Evolutionary conservation across 2,329 filamentous ascomycete genomes (phyloP).

Genomic region (Hypoxylon sp.): DNA sequence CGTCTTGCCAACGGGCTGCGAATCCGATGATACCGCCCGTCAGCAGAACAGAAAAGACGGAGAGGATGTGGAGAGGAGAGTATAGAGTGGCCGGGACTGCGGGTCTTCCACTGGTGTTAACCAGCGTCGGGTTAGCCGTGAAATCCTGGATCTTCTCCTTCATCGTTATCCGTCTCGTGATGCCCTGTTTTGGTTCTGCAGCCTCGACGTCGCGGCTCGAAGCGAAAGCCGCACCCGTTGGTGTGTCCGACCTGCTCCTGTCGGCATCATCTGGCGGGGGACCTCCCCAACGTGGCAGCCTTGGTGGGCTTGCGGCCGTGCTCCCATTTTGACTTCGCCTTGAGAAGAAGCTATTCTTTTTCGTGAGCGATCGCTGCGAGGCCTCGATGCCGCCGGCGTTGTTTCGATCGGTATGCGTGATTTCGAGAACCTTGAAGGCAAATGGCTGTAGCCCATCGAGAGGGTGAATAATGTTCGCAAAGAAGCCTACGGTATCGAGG

Average conservation of each 20-base stretch:
- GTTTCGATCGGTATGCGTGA: constrained; percentile 60
- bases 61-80: constrained; percentile 69
- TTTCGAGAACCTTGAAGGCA: constrained; percentile 64
- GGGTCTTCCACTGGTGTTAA: constrained; percentile 57
- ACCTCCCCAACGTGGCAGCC: constrained; percentile 31
- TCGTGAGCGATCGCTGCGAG: constrained; percentile 17
- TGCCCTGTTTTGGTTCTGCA: constrained; percentile 43
- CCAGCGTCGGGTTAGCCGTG: constrained; percentile 61
- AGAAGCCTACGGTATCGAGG: constrained; percentile 71
- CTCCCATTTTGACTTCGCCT: constrained; percentile 30
- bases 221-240: constrained; percentile 38
- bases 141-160: constrained; percentile 61
- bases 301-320: constrained; percentile 33
- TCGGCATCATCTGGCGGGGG: constrained; percentile 40
- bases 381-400: constrained; percentile 47
- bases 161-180: constrained; percentile 56
- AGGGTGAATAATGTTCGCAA: constrained; percentile 72
- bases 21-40: constrained; percentile 64
- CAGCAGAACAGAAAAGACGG: constrained; percentile 65
- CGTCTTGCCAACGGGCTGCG: constrained; percentile 62
- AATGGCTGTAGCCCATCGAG: constrained; percentile 66
- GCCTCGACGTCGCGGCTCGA: constrained; percentile 48
- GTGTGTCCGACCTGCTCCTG: constrained; percentile 19
- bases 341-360: constrained; percentile 33
- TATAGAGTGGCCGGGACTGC: constrained; percentile 64